Base-by-base conservation (phyloP, 2,329 filamentous ascomycete genomes). In the Monosporascus ibericus region DNA sequence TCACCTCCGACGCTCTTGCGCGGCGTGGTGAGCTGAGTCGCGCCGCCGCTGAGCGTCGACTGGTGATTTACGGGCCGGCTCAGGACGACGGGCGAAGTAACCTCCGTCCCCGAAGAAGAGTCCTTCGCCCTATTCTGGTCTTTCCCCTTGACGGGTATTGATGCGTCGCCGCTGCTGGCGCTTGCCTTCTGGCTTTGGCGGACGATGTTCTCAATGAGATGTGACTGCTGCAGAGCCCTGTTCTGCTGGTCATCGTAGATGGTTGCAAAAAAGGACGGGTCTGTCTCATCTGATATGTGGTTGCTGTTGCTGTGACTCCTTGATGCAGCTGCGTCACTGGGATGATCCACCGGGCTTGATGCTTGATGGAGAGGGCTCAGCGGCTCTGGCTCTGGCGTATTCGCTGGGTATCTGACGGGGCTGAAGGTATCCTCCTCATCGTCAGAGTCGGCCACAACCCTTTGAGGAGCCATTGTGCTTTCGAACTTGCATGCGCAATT, bases 361-460 rank as follows among this genome's bases (percentile, higher is more conserved):
- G 54, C 52, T 46, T 37, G 55, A 22, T 55, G 58, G 24, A 58
- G 53, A 42, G 62, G 63, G 49, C 64, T 67, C 39, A 68, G 55
- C 44, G 61, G 62, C 48, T 67, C 65, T 48, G 62, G 57, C 22
- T 65, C 61, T 11, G 63, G 65, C n/a, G 52, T 54, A 39, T 58
- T 49, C 40, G 44, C 25, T 9, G 58, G 52, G 37, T 53, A 52
- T 46, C 36, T 55, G 14, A 42, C 46, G 50, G 58, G 56, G 42
- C 57, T 58, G 48, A 56, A 47, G 20, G 49, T 44, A 27, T 44
- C 61, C 37, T 66, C 64, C 46, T 67, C 64, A 48, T 69, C 67
- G 48, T 70, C 67, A 7, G 67, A 70, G 53, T 70, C 67, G 22
- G 65, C 67, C 49, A 70, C 63, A 36, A 68, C 61, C 36, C 55